These are phyloP conservation scores for Fusarium xylarioides DNA, from an alignment of 2,329 filamentous ascomycete species.

Conservation along the genomic window DNA sequence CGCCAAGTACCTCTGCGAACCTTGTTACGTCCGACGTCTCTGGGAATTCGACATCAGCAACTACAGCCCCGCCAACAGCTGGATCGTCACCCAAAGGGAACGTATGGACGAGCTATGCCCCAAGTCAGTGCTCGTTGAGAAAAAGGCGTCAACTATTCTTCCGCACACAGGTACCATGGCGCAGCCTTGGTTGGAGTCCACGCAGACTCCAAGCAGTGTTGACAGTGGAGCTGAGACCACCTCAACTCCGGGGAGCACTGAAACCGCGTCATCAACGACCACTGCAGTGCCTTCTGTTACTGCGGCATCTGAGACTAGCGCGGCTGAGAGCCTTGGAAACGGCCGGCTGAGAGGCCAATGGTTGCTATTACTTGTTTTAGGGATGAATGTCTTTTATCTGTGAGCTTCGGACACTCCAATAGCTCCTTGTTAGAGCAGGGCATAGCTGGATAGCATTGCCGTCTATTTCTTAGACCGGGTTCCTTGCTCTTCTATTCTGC, in stretches of 20 bases:
- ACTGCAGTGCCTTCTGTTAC: not conserved
- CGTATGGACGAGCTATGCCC: not conserved
- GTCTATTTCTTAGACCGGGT: too few species aligned
- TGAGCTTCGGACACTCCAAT: not conserved
- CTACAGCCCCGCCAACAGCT: not conserved
- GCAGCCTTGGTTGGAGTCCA: not conserved
- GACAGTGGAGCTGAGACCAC: not conserved
- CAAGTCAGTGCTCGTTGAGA: not conserved
- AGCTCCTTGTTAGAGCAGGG: not conserved
- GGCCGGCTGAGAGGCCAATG: fast-evolving
- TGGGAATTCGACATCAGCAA: not conserved
- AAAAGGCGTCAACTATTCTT: not conserved
- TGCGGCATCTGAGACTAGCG: not conserved
- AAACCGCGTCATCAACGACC: fast-evolving
- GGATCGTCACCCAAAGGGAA: not conserved
- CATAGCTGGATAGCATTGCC: too few species aligned
- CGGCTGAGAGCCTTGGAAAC: not conserved
- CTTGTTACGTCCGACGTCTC: conserved; percentile 1
- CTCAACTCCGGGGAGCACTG: not conserved
- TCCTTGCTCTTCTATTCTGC: too few species aligned
- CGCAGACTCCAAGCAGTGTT: not conserved
- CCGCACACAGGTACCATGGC: not conserved
- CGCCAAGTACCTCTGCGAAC: not conserved
- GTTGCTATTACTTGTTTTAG: not conserved
- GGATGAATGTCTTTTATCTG: not conserved